Evolutionary conservation across 2,329 filamentous ascomycete genomes (phyloP).

Genomic region (Bimuria novae-zelandiae): DNA sequence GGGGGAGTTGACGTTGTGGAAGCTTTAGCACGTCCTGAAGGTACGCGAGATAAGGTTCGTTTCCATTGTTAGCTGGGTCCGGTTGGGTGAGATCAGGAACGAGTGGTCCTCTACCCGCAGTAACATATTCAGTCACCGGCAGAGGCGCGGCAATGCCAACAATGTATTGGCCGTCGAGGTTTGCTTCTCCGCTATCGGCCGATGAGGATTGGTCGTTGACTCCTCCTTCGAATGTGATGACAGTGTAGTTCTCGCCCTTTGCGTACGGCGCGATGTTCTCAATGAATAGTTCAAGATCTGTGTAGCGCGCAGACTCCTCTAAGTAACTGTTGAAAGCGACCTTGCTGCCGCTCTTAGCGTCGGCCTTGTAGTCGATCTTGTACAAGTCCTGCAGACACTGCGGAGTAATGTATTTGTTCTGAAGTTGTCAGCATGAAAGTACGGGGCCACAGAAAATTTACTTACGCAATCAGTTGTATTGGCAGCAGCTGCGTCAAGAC

Average conservation of each 20-base stretch:
- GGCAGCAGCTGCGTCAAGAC: slow-evolving; percentile 12
- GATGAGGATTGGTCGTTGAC: slow-evolving; percentile 28
- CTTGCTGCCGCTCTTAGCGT: slow-evolving; percentile 52
- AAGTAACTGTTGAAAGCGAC: slow-evolving; percentile 59
- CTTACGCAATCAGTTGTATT: slow-evolving; percentile 12
- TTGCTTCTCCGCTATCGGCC: slow-evolving; percentile 56
- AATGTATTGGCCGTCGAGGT: slow-evolving; percentile 66
- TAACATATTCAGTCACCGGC: slow-evolving; percentile 62
- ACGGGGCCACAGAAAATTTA: not conserved
- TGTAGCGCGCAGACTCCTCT: slow-evolving; percentile 55
- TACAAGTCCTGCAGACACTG: slow-evolving; percentile 56
- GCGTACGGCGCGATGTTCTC: slow-evolving; percentile 42
- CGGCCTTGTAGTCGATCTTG: slow-evolving; percentile 55
- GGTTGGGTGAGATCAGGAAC: slow-evolving; percentile 54
- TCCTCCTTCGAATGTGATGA: slow-evolving; percentile 34
- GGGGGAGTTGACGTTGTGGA: slow-evolving; percentile 57
- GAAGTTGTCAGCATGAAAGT: slow-evolving; percentile 4
- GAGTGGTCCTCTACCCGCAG: slow-evolving; percentile 60
- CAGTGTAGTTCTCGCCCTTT: slow-evolving; percentile 51
- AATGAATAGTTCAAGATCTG: slow-evolving; percentile 52
- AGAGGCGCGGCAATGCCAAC: slow-evolving; percentile 59
- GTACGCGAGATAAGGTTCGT: slow-evolving; percentile 70
- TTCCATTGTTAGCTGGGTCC: slow-evolving; percentile 52
- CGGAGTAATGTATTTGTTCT: slow-evolving; percentile 48
- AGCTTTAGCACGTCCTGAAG: slow-evolving; percentile 62